Base-by-base conservation (phyloP, 1,139 yeast genomes). In the Candida sanyaensis region DNA sequence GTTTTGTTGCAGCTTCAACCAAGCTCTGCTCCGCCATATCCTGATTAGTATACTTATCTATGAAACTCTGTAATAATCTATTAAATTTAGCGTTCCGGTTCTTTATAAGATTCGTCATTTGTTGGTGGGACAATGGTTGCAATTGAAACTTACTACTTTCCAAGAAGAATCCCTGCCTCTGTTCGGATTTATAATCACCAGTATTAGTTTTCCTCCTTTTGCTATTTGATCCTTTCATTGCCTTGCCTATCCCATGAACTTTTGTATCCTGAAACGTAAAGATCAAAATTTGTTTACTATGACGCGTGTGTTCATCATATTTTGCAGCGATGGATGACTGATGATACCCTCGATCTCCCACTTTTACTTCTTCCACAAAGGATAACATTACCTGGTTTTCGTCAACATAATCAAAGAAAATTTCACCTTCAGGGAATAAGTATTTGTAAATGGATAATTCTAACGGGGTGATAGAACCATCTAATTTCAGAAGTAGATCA, bases 251-350 rank as follows among this genome's bases (percentile, higher is more conserved):
- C 2, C 77, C 72, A 49, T 73, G 73, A 2, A 74, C 56, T 43
- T 70, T 69, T 30, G 90, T 89, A 64, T 91, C 97, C 17, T 81
- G 74, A 62, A 91, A 89, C 58, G 88, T 96, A 62, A 91, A 86
- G 1, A 90, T 73, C 27, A 91, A 69, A 3, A 88, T 58, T 55
- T 85, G 90, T 30, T 10, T 59, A 51, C 27, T 59, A 53, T 3
- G 60, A 57, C n/a, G 63, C 62, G 46, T 65, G 59, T 36, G 52
- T 49, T 52, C 58, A 43, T 62, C 68, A 43, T 69, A 71, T 10
- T 66, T 68, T 41, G 69, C 67, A 45, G 69, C 73, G 4, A 68
- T 55, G 2, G 66, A 54, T 5, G 59, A 60, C 5, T 75, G 77
- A 53, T 62, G 68, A 66, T 63, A 78, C 58, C 76, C 87, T 64